Evolutionary conservation across 2,329 filamentous ascomycete genomes (phyloP).

Genomic region (Calonectria honghensis): DNA sequence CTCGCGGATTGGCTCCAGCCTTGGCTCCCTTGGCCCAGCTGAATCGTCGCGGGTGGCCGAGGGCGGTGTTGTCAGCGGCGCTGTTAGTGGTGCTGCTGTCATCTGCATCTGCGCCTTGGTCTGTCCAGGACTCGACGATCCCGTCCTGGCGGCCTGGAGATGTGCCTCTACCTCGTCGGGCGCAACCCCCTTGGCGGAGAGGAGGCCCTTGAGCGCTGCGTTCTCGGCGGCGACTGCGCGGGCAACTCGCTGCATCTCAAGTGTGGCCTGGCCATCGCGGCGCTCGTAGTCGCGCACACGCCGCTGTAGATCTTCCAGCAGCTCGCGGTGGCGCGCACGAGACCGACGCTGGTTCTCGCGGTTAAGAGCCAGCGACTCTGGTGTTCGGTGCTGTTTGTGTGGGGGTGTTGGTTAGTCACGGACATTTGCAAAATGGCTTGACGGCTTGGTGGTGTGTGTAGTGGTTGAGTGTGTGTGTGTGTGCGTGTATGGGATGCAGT

Average conservation of each 20-base stretch:
- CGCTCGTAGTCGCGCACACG: slow-evolving; percentile 65
- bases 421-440: background rate
- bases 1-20: slow-evolving; percentile 22
- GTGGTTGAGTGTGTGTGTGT: background rate
- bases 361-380: slow-evolving; percentile 55
- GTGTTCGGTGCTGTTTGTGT: slow-evolving; percentile 46
- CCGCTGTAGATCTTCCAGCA: slow-evolving; percentile 64
- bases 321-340: slow-evolving; percentile 66
- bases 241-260: slow-evolving; percentile 69
- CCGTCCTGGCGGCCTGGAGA: slow-evolving; percentile 38
- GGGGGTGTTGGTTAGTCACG: slow-evolving; percentile 13
- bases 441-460: background rate
- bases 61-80: slow-evolving; percentile 7
- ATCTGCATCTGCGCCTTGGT: slow-evolving; percentile 10
- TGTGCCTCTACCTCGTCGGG: slow-evolving; percentile 49
- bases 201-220: slow-evolving; percentile 58
- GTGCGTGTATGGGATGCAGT: background rate
- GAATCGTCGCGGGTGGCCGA: background rate
- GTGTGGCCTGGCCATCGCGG: slow-evolving; percentile 64
- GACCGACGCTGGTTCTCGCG: slow-evolving; percentile 69
- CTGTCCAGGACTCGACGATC: background rate
- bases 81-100: background rate
- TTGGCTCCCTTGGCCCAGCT: slow-evolving; percentile 10
- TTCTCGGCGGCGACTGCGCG: slow-evolving; percentile 66
- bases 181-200: slow-evolving; percentile 47